phyloP scores from a whole-genome alignment of 192 early-diverging fungal species.

The Thamnidium elegans region DNA sequence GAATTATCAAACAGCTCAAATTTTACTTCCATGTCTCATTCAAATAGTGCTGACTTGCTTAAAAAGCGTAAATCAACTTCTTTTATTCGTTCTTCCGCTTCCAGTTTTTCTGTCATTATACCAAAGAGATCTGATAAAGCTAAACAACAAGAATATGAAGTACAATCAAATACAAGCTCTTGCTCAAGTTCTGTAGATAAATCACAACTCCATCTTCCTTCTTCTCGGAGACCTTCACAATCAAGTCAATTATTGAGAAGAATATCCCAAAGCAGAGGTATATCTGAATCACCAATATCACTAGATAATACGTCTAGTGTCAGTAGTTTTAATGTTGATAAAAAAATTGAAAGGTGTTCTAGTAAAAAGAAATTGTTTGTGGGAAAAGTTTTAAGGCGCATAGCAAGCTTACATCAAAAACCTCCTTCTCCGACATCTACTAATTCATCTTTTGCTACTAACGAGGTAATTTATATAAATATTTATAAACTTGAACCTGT shows the following conservation, averaged over 20 bases:
- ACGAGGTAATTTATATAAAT: no score
- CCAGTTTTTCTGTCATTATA: conserved; percentile 19
- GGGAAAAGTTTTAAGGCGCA: conserved; percentile 2
- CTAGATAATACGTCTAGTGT: not conserved
- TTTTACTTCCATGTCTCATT: not conserved
- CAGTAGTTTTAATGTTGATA: not conserved
- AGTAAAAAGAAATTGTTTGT: conserved; percentile 8
- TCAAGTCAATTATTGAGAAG: conserved; percentile 4
- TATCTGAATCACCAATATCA: not conserved
- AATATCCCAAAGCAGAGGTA: conserved; percentile 12
- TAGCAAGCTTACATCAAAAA: conserved; percentile 8
- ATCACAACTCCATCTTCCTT: no score
- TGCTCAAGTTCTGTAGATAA: conserved; percentile 2
- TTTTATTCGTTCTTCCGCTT: conserved; percentile 23
- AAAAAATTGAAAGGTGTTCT: not conserved
- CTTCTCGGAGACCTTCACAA: not conserved
- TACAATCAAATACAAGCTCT: conserved; percentile 3
- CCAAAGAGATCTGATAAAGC: conserved; percentile 5
- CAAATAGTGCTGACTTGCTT: not conserved
- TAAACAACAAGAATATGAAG: conserved; percentile 9
- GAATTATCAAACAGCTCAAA: not conserved
- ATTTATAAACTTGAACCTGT: no score
- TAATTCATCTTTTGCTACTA: no score
- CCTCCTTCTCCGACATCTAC: no score
- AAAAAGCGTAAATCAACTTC: conserved; percentile 19